A percentile compares a stretch with the other conserved stretches of the same genome.
These are phyloP conservation scores for Teunomyces kruisii DNA, from an alignment of 805 yeast species.

Conservation along the genomic window DNA sequence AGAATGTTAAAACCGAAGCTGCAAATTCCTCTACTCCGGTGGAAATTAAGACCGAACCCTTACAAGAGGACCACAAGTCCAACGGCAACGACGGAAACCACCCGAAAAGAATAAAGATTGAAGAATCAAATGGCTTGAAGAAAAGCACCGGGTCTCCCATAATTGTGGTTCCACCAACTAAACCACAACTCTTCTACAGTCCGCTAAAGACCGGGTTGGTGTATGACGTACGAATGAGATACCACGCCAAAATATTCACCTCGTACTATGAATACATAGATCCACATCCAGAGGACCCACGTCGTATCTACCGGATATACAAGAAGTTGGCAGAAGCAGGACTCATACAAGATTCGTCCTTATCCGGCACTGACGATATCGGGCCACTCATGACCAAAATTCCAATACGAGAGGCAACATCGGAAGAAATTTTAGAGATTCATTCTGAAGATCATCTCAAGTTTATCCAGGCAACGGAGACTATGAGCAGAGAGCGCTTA, in stretches of 20 bases:
- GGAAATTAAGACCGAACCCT: neutral
- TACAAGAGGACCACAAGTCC: neutral
- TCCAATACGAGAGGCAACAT: conserved; percentile 85
- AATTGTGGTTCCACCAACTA: conserved; percentile 54
- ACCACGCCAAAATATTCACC: conserved; percentile 92
- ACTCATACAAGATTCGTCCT: conserved; percentile 71
- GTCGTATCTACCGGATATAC: conserved; percentile 91
- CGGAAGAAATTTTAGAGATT: conserved; percentile 81
- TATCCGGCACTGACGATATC: conserved; percentile 70
- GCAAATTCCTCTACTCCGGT: neutral
- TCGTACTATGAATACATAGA: conserved; percentile 92
- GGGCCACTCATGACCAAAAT: conserved; percentile 87
- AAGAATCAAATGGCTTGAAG: neutral
- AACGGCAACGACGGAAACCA: neutral
- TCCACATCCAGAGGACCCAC: conserved; percentile 98
- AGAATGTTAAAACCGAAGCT: neutral
- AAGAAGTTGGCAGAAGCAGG: conserved; percentile 95
- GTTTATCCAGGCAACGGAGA: conserved; percentile 70
- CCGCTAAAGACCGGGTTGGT: conserved; percentile 90
- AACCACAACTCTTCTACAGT: conserved; percentile 67
- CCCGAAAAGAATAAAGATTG: conserved; percentile 1
- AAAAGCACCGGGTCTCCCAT: conserved; percentile 7
- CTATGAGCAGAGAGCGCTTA: conserved; percentile 74
- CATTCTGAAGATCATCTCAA: conserved; percentile 81
- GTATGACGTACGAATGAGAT: conserved; percentile 96